phyloP scores from a whole-genome alignment of 169 alveolate genomes.

The Plasmodium sp. region DNA sequence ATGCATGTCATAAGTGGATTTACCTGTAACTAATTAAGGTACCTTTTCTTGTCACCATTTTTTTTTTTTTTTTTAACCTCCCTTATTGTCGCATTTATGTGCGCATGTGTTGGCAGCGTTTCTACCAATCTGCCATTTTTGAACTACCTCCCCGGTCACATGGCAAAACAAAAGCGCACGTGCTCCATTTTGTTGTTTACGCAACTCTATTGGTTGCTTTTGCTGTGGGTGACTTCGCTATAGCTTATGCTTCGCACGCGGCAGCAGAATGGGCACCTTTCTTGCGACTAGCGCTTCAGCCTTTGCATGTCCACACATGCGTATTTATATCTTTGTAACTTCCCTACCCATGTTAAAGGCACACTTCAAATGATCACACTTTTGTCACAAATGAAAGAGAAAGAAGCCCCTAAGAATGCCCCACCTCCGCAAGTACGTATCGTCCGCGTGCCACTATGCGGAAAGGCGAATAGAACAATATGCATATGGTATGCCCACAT shows the following conservation, averaged over 20 bases:
- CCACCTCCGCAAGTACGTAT: background rate
- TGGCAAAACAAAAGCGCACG: background rate
- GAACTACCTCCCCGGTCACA: background rate
- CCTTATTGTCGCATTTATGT: background rate
- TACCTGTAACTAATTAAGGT: background rate
- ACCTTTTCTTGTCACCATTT: background rate
- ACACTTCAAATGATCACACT: background rate
- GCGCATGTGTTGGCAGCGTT: background rate
- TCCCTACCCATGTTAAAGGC: background rate
- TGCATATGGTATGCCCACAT: background rate
- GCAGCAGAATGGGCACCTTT: background rate
- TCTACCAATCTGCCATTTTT: background rate
- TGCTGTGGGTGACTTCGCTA: background rate
- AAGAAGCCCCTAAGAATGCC: background rate
- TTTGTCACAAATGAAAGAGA: background rate
- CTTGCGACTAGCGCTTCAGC: background rate
- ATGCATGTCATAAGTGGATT: background rate
- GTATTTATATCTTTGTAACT: background rate
- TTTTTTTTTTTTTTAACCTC: background rate
- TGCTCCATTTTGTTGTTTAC: background rate
- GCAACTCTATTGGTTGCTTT: background rate
- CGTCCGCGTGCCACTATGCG: background rate
- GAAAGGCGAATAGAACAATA: background rate
- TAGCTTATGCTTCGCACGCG: background rate
- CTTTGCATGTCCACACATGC: background rate